phyloP scores from a whole-genome alignment of 495 filamentous ascomycete species.

The Hyaloscypha finlandica region DNA sequence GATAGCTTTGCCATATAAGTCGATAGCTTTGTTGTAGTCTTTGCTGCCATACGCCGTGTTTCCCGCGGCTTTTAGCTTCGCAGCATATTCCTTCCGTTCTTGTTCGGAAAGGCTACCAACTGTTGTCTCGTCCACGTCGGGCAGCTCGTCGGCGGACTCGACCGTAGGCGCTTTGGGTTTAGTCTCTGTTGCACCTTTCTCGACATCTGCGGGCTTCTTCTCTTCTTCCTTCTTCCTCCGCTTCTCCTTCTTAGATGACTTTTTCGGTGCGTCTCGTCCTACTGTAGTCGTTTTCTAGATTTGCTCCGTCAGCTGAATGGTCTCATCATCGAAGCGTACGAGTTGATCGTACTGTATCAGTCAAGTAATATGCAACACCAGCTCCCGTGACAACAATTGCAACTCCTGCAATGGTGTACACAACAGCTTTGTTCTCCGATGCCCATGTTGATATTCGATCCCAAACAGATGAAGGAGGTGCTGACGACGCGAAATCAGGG shows the following conservation, averaged over 20 bases:
- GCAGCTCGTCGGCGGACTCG: slow-evolving; percentile 74
- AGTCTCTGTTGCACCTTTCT: slow-evolving; percentile 41
- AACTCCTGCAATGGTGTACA: slow-evolving; percentile 94
- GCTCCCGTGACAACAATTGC: slow-evolving; percentile 88
- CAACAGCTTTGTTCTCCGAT: slow-evolving; percentile 89
- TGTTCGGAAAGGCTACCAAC: slow-evolving; percentile 70
- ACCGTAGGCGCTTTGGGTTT: slow-evolving; percentile 54
- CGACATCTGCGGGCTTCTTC: slow-evolving; percentile 41
- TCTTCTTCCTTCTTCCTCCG: slow-evolving; percentile 48
- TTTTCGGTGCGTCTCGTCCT: slow-evolving; percentile 37
- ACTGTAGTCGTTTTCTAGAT: slow-evolving; percentile 32
- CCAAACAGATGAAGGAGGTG: slow-evolving; percentile 72
- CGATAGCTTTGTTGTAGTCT: slow-evolving; percentile 88
- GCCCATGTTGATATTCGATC: slow-evolving; percentile 89
- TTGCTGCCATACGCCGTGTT: slow-evolving; percentile 96
- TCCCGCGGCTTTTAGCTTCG: slow-evolving; percentile 89
- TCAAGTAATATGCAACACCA: slow-evolving; percentile 88
- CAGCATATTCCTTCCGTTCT: slow-evolving; percentile 80
- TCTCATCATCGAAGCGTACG: neutral
- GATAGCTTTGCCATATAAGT: slow-evolving; percentile 92
- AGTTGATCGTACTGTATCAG: slow-evolving; percentile 42
- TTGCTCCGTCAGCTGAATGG: slow-evolving; percentile 38
- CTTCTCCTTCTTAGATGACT: slow-evolving; percentile 66
- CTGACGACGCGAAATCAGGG: slow-evolving; percentile 37
- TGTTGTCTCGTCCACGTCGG: slow-evolving; percentile 78